Base-by-base conservation (phyloP, 306 rosid genomes). In the Carpinus fangiana region DNA sequence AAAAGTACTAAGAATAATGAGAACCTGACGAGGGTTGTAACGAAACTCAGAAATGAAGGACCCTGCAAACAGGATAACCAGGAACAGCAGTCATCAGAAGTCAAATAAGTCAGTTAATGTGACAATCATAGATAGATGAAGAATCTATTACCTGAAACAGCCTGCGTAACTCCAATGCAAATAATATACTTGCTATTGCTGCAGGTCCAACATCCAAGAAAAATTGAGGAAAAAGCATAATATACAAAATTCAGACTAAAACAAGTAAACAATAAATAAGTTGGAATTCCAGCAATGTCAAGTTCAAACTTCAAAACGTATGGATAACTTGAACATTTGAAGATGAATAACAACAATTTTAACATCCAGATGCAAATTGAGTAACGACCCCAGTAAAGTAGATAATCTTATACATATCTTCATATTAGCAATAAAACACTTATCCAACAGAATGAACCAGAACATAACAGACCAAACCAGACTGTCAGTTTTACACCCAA, bases 21-120 rank as follows among this genome's bases (percentile, higher is more conserved):
- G 72, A 78, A 96, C 99, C 99, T 96, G 99, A 91, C 83, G 76
- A 83, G 75, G 76, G 96, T 81, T 41, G 93, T 87, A 70, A 88
- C 50, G 61, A 76, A 53, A 54, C 82, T 74, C 20, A 82, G 57
- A 65, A 82, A 18, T 34, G 92, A 81, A 31, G 94, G 79, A 62
- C 90, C 89, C 99, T 96, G 93, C 79, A 73, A 70, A 74, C 77
- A 76, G 70, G 73, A 85, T 8, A 78, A 86, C 56, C 73, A 76
- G 34, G 28, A 87, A 73, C 28, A 64, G 70, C 65, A 80, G 77
- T 31, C 4, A 76, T 84, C 73, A 83, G 73, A 78, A 55, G 43
- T 76, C 72, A 82, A 54, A 87, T 77, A 73, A 57, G 38, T 55
- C 7, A 47, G 2, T 68, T 43, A 65, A 66, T 52, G 43, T 17